Conservation (phyloP, 1,284 basidiomycete genomes). For the Tremellales sp. region DNA sequence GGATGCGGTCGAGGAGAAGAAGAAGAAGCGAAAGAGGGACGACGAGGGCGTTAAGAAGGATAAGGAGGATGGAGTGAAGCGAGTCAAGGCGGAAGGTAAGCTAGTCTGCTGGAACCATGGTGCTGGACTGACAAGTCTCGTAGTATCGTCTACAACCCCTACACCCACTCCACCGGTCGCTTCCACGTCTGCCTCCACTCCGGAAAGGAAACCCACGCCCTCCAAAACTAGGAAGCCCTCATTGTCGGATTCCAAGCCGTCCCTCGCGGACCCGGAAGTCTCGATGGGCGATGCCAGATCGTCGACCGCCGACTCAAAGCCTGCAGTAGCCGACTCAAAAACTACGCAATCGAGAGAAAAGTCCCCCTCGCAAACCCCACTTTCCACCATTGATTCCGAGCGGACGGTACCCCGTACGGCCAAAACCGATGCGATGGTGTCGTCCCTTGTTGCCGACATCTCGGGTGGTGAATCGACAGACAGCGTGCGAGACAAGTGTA, state of each 20-base stretch:
- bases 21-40: constrained; percentile 54
- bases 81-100: constrained; percentile 36
- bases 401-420: constrained; percentile 56
- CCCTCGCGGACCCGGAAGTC: too few relatives aligned
- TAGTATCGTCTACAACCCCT: constrained; percentile 13
- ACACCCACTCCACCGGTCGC: constrained; percentile 13
- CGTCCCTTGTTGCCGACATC: constrained; percentile 23
- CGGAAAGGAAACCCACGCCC: constrained; percentile 3
- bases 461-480: constrained; percentile 64
- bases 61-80: constrained; percentile 32
- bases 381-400: constrained; percentile 50
- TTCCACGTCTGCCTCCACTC: constrained; percentile 6
- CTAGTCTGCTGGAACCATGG: background rate
- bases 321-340: constrained; percentile 5
- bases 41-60: constrained; percentile 32
- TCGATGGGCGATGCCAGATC: constrained; percentile 1
- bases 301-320: constrained; percentile 12
- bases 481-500: constrained; percentile 70
- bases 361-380: constrained; percentile 14
- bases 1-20: constrained; percentile 68
- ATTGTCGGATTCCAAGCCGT: too few relatives aligned
- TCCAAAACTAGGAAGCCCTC: too few relatives aligned
- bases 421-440: constrained; percentile 64
- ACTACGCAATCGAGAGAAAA: constrained; percentile 6
- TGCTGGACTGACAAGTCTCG: background rate